Percentiles rank a stretch among this genome's conserved stretches.
These are phyloP conservation scores for Datura wrightii DNA, from an alignment of 257 asterid species.

Conservation along the genomic window DNA sequence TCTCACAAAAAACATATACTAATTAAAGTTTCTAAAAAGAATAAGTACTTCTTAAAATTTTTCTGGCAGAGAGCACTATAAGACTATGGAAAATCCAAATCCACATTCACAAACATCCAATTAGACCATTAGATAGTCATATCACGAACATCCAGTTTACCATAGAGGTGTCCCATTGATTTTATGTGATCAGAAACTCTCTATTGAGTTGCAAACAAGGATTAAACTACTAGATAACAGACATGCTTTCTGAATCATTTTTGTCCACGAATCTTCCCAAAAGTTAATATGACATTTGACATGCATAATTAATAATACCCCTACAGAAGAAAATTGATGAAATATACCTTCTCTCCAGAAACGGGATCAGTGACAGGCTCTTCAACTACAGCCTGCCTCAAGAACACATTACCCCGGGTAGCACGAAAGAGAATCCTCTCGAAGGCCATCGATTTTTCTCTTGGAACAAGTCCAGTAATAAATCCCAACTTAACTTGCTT, in stretches of 20 bases:
- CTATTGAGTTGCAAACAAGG: slow-evolving; percentile 2
- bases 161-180: background rate
- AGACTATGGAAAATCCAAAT: slow-evolving; percentile 4
- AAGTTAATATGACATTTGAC: background rate
- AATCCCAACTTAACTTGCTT: slow-evolving; percentile 96
- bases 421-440: slow-evolving; percentile 99
- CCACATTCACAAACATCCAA: slow-evolving; percentile 13
- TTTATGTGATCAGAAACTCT: background rate
- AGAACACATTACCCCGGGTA: slow-evolving; percentile 95
- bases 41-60: background rate
- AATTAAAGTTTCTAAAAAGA: background rate
- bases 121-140: slow-evolving; percentile 24
- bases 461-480: slow-evolving; percentile 89
- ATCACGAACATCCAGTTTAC: background rate
- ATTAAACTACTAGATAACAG: background rate
- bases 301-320: background rate
- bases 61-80: background rate
- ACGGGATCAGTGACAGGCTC: slow-evolving; percentile 85
- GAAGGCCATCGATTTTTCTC: slow-evolving; percentile 88
- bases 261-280: slow-evolving; percentile 24
- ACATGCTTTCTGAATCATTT: slow-evolving; percentile 9
- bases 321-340: slow-evolving; percentile 21
- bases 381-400: slow-evolving; percentile 82
- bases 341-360: slow-evolving; percentile 89
- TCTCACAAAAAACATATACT: slow-evolving; percentile 8